Conservation (phyloP, 2,329 filamentous ascomycete species). For the Colletotrichum chrysophilum region DNA sequence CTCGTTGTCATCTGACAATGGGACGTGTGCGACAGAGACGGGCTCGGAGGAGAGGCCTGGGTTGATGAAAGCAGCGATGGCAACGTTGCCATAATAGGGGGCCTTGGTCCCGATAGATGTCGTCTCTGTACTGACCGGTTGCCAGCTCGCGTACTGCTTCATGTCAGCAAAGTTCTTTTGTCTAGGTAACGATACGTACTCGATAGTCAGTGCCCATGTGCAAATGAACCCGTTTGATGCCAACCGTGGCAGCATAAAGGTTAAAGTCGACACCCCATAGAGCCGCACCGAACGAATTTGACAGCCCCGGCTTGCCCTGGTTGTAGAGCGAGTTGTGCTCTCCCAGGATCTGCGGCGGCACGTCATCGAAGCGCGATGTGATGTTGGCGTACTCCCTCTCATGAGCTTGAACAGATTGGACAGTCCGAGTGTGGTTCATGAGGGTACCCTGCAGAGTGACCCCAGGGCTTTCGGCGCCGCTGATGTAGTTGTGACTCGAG, state of each 20-base stretch:
- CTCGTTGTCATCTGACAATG: constrained; percentile 34
- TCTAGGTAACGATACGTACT: constrained; percentile 23
- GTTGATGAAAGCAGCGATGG: constrained; percentile 61
- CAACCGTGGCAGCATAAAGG: constrained; percentile 59
- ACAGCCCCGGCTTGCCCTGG: constrained; percentile 65
- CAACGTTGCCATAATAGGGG: constrained; percentile 68
- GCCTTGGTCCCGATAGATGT: constrained; percentile 62
- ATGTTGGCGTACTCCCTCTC: constrained; percentile 51
- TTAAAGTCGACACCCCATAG: constrained; percentile 70
- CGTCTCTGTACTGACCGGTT: constrained; percentile 57
- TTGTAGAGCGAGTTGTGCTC: constrained; percentile 69
- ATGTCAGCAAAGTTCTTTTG: not conserved
- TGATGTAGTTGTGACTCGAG: constrained; percentile 69
- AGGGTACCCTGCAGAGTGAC: constrained; percentile 67
- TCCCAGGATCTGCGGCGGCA: constrained; percentile 63
- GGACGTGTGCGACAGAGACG: constrained; percentile 54
- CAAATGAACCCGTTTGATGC: constrained; percentile 65
- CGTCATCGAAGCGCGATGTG: constrained; percentile 39
- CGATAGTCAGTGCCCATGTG: constrained; percentile 69
- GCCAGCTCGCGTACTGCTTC: constrained; percentile 61
- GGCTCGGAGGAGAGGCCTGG: constrained; percentile 38
- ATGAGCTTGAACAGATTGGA: constrained; percentile 52
- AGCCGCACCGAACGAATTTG: constrained; percentile 69
- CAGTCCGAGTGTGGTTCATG: constrained; percentile 66
- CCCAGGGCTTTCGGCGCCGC: constrained; percentile 61